A percentile compares a stretch with the other conserved stretches of the same genome.
These are phyloP conservation scores for Termitomyces sp. DNA, from an alignment of 768 basidiomycete genomes.

Conservation along the genomic window DNA sequence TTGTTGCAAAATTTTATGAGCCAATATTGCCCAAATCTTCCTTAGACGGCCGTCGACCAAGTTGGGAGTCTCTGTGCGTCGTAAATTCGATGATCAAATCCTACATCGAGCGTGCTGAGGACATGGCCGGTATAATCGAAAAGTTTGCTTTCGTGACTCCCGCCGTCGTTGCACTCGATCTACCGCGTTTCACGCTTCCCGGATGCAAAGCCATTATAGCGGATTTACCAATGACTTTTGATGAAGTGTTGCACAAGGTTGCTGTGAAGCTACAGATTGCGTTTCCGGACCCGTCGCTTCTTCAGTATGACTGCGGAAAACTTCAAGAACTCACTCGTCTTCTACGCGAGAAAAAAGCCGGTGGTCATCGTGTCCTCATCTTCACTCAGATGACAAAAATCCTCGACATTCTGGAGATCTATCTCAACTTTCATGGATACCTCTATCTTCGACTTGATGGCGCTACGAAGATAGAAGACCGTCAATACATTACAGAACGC, in stretches of 20 bases:
- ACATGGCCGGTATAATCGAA: slow-evolving; percentile 49
- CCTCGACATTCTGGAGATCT: slow-evolving; percentile 90
- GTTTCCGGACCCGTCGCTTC: slow-evolving; percentile 82
- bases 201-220: slow-evolving; percentile 26
- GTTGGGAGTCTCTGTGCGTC: slow-evolving; percentile 36
- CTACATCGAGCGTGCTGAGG: slow-evolving; percentile 50
- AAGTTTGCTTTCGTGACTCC: slow-evolving; percentile 81
- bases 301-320: slow-evolving; percentile 97
- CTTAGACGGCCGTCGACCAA: slow-evolving; percentile 28
- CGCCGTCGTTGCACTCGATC: slow-evolving; percentile 65
- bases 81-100: slow-evolving; percentile 56
- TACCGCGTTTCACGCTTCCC: slow-evolving; percentile 58
- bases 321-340: slow-evolving; percentile 78
- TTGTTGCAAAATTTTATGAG: slow-evolving; percentile 29
- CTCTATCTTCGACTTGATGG: slow-evolving; percentile 94
- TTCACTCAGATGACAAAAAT: slow-evolving; percentile 98
- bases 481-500: slow-evolving; percentile 85
- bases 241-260: slow-evolving; percentile 61
- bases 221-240: slow-evolving; percentile 44
- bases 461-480: slow-evolving; percentile 91
- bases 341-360: slow-evolving; percentile 77
- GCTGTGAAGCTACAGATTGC: slow-evolving; percentile 87
- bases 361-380: slow-evolving; percentile 86
- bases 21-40: slow-evolving; percentile 49
- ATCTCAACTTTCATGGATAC: slow-evolving; percentile 89